phyloP scores from a whole-genome alignment of 2,329 filamentous ascomycete species.

The Penicillium psychrosexuale region DNA sequence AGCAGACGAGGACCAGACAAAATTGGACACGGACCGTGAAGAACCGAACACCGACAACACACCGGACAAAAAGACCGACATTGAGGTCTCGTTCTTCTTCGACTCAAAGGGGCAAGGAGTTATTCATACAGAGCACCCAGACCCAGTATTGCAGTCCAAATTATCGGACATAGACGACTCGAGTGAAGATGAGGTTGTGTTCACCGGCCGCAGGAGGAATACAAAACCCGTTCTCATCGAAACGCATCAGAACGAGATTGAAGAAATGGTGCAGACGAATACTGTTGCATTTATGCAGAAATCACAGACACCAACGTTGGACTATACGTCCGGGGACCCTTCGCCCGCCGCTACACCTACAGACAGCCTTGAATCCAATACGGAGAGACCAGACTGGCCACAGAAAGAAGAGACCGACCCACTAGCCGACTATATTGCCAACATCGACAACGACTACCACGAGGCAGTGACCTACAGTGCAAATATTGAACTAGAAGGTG shows the following conservation, averaged over 20 bases:
- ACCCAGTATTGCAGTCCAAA: constrained; percentile 18
- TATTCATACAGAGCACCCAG: constrained; percentile 29
- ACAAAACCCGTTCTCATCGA: constrained; percentile 14
- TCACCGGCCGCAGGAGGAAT: constrained; percentile 32
- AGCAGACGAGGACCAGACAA: not conserved
- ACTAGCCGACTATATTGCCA: constrained; percentile 41
- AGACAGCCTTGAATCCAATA: not conserved
- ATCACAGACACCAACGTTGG: not conserved
- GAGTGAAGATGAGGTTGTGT: constrained; percentile 61
- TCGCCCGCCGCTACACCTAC: not conserved
- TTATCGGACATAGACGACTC: constrained; percentile 52
- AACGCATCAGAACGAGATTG: constrained; percentile 15
- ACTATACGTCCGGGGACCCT: not conserved
- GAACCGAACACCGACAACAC: constrained; percentile 11
- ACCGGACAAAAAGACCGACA: constrained; percentile 9
- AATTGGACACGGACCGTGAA: constrained; percentile 1
- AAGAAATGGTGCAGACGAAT: not conserved
- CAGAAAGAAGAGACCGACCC: constrained; percentile 50
- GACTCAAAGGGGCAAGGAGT: constrained; percentile 33
- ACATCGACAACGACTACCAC: constrained; percentile 36
- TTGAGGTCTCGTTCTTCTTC: constrained; percentile 31
- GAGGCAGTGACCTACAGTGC: constrained; percentile 1
- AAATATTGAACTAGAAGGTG: constrained; percentile 2
- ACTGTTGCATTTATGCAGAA: not conserved
- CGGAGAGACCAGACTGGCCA: constrained; percentile 10